Percentiles rank a stretch among this genome's conserved stretches.
These are phyloP conservation scores for Penicillium brevicompactum DNA, from an alignment of 2,329 filamentous ascomycete species.

Conservation along the genomic window DNA sequence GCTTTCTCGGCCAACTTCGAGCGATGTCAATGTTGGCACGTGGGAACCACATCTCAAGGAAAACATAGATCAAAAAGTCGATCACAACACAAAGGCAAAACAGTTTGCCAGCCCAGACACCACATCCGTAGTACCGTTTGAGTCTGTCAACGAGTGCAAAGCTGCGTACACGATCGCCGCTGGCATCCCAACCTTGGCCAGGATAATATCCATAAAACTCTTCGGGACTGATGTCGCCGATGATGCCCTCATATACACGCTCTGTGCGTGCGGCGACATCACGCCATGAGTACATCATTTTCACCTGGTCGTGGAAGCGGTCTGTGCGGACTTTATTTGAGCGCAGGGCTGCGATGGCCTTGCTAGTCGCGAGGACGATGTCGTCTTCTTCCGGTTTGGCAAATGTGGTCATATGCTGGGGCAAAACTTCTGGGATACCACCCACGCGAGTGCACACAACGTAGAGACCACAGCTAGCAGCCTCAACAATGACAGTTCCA, in stretches of 20 bases:
- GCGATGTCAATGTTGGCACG: constrained; percentile 85
- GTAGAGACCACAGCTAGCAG: constrained; percentile 91
- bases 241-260: constrained; percentile 91
- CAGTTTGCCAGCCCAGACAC: constrained; percentile 96
- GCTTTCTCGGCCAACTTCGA: constrained; percentile 87
- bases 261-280: constrained; percentile 94
- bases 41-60: constrained; percentile 85
- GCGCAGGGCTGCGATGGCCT: constrained; percentile 82
- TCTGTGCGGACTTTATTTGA: constrained; percentile 88
- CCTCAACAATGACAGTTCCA: constrained; percentile 96
- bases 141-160: constrained; percentile 92
- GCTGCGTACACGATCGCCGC: constrained; percentile 72
- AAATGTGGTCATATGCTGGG: constrained; percentile 95
- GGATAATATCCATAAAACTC: constrained; percentile 86
- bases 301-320: constrained; percentile 93
- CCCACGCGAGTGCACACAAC: constrained; percentile 96
- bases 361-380: constrained; percentile 82
- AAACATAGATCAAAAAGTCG: constrained; percentile 87
- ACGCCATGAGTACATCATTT: constrained; percentile 98
- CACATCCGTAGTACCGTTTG: constrained; percentile 96
- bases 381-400: constrained; percentile 97
- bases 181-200: constrained; percentile 69
- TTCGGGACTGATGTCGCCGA: constrained; percentile 77
- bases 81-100: constrained; percentile 94
- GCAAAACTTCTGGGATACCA: constrained; percentile 93